phyloP scores from a whole-genome alignment of 75 land plant species.

The Cunninghamia lanceolata region DNA sequence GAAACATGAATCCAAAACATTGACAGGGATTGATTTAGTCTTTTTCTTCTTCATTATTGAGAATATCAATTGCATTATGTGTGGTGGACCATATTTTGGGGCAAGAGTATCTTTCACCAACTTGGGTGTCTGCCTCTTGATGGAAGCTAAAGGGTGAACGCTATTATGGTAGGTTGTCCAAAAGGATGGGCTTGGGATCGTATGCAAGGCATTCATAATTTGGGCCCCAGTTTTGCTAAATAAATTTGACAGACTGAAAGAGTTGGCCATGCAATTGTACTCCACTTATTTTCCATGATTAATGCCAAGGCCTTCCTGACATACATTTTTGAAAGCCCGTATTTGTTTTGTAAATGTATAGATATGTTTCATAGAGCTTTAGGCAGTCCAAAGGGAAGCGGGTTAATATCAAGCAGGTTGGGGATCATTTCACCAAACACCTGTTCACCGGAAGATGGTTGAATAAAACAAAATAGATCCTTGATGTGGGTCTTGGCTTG shows the following conservation, averaged over 20 bases:
- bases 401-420: too few relatives aligned
- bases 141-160: neutral
- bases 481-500: too few relatives aligned
- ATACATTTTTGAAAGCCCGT: too few relatives aligned
- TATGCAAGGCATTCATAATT: neutral
- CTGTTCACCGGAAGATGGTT: too few relatives aligned
- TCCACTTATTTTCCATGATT: neutral
- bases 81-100: neutral
- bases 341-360: too few relatives aligned
- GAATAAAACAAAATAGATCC: too few relatives aligned
- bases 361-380: too few relatives aligned
- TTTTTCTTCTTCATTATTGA: neutral
- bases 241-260: neutral
- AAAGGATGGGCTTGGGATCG: neutral
- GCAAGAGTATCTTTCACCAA: neutral
- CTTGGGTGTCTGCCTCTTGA: neutral
- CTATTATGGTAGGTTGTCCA: neutral
- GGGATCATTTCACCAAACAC: too few relatives aligned
- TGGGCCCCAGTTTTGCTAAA: neutral
- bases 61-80: neutral
- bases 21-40: neutral
- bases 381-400: too few relatives aligned
- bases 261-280: neutral
- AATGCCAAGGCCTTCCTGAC: neutral
- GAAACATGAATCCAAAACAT: neutral